These are phyloP conservation scores for Sordaria brevicollis DNA, from an alignment of 495 filamentous ascomycete genomes.

Conservation along the genomic window DNA sequence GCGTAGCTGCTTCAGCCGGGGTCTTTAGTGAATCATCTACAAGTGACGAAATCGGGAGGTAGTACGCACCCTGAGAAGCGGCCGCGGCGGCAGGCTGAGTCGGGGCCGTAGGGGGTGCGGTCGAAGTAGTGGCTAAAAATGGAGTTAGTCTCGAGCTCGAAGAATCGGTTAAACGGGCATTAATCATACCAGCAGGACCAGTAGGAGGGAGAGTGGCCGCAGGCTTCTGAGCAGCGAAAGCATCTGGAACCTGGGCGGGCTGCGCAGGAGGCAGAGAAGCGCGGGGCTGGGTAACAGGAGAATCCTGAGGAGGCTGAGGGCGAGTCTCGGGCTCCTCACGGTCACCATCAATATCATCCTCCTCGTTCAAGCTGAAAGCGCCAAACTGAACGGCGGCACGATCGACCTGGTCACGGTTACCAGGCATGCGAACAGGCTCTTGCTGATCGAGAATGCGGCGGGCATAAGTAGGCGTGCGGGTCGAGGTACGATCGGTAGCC, in stretches of 20 bases:
- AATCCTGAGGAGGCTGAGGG: conserved; percentile 87
- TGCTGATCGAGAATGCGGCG: conserved; percentile 85
- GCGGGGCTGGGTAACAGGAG: conserved; percentile 79
- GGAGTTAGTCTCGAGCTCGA: conserved; percentile 16
- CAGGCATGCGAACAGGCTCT: conserved; percentile 96
- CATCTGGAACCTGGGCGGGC: conserved; percentile 46
- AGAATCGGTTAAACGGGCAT: background rate
- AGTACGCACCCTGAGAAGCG: conserved; percentile 20
- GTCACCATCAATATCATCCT: conserved; percentile 75
- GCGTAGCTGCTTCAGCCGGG: conserved; percentile 18
- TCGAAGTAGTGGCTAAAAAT: conserved; percentile 20
- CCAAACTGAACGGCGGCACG: conserved; percentile 94
- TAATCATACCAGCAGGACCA: conserved; percentile 28
- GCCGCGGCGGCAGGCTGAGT: conserved; percentile 8
- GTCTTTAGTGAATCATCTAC: conserved; percentile 19
- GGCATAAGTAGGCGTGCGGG: conserved; percentile 64
- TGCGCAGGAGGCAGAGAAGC: conserved; percentile 77
- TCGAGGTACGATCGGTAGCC: conserved; percentile 47
- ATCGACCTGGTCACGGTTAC: conserved; percentile 84
- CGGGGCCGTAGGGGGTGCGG: conserved; percentile 17
- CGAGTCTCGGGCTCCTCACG: conserved; percentile 92
- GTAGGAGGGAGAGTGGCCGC: conserved; percentile 49
- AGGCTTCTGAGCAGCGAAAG: conserved; percentile 55
- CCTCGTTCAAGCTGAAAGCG: conserved; percentile 80
- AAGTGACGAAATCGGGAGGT: background rate